Evolutionary conservation across 768 basidiomycete genomes (phyloP).

Genomic region (Suillus occidentalis): DNA sequence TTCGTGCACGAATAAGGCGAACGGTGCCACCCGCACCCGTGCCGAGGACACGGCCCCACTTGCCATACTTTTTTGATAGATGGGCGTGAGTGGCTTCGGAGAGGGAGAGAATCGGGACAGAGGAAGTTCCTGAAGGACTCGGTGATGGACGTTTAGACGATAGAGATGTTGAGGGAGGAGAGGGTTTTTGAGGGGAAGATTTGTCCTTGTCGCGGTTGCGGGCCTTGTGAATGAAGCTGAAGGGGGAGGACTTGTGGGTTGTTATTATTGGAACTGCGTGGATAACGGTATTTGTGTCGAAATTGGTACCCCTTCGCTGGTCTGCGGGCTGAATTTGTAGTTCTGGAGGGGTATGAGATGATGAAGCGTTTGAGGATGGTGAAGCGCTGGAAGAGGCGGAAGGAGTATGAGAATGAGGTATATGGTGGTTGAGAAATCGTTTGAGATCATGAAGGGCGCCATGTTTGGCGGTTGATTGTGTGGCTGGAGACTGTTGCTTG

Average conservation of each 20-base stretch:
- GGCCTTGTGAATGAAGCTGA: constrained; percentile 37
- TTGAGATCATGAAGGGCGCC: constrained; percentile 91
- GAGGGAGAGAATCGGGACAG: constrained; percentile 54
- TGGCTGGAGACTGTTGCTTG: constrained; percentile 9
- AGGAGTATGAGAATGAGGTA: constrained; percentile 52
- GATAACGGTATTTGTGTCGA: constrained; percentile 36
- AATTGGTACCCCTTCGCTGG: constrained; percentile 35
- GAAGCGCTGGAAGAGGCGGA: constrained; percentile 22
- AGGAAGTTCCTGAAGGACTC: constrained; percentile 26
- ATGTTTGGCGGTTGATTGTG: constrained; percentile 34
- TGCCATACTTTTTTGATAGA: constrained; percentile 98
- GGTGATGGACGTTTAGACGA: constrained; percentile 27
- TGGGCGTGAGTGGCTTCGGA: constrained; percentile 87
- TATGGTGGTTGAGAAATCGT: constrained; percentile 92
- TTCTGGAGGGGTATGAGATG: constrained; percentile 31
- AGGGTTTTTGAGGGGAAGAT: constrained; percentile 17
- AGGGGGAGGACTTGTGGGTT: constrained; percentile 25
- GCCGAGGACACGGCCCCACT: constrained; percentile 95
- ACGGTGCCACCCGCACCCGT: constrained; percentile 99
- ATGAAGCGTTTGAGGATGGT: constrained; percentile 28
- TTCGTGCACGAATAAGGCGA: constrained; percentile 84
- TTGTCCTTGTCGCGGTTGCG: constrained; percentile 26
- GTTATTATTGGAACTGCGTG: constrained; percentile 31
- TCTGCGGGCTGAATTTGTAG: constrained; percentile 35
- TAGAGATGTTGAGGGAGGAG: constrained; percentile 30